A percentile compares a stretch with the other conserved stretches of the same genome.
Evolutionary conservation across 176 grass and related monocot genomes (phyloP).

Genomic region (Oryza rufipogon): DNA sequence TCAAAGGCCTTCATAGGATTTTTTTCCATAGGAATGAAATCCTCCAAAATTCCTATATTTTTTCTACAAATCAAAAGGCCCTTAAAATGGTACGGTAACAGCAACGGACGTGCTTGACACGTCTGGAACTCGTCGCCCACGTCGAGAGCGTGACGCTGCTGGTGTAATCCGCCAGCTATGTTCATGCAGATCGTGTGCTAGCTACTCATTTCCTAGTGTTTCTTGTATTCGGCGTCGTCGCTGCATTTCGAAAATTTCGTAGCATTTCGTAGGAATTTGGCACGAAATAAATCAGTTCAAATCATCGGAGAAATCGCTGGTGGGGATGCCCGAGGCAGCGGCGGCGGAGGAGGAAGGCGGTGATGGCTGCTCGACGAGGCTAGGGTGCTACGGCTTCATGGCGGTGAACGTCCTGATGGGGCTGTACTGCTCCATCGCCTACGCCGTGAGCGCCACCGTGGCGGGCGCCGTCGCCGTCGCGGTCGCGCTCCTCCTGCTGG

Average conservation of each 20-base stretch:
- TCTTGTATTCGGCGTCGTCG: not conserved
- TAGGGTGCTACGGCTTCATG: conserved; percentile 27
- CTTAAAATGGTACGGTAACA: too few species aligned
- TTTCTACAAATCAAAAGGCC: too few species aligned
- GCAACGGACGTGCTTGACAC: not conserved
- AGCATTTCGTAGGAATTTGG: not conserved
- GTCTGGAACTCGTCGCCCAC: not conserved
- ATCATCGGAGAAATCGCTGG: too few species aligned
- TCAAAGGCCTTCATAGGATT: too few species aligned
- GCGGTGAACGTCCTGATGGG: conserved; percentile 33
- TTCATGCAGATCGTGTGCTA: not conserved
- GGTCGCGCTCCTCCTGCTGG: conserved; percentile 24
- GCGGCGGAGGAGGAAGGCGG: conserved; percentile 7
- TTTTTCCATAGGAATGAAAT: too few species aligned
- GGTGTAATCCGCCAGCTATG: too few species aligned
- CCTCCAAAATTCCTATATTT: too few species aligned
- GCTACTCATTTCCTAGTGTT: not conserved
- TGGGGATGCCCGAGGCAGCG: not conserved
- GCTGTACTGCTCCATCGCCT: conserved; percentile 38
- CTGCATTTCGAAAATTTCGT: not conserved
- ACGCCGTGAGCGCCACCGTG: not conserved
- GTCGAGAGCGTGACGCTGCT: not conserved
- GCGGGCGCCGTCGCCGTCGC: not conserved
- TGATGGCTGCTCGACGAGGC: not conserved
- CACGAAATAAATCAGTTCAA: too few species aligned